Conservation (phyloP, 257 asterid species). For the Nicotiana undulata region DNA sequence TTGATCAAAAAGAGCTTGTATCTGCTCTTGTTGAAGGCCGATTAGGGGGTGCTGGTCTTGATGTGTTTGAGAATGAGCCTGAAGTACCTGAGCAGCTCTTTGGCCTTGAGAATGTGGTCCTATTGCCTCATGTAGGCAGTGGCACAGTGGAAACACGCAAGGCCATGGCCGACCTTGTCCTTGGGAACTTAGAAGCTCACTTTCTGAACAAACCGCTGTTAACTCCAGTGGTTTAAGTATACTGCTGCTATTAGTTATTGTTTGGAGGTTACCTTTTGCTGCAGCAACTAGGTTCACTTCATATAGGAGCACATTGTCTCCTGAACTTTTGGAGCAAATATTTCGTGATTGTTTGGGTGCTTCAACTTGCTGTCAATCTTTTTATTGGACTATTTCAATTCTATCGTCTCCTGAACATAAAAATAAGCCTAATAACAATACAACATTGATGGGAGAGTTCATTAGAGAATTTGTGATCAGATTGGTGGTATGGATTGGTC, state of each 20-base stretch:
- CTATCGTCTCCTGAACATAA: neutral
- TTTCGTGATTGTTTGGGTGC: neutral
- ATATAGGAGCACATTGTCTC: neutral
- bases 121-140: conserved; percentile 74
- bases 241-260: neutral
- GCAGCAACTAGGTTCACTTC: neutral
- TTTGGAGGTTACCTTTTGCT: neutral
- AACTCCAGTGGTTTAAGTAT: conserved; percentile 51
- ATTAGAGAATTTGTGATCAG: neutral
- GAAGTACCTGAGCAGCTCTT: conserved; percentile 53
- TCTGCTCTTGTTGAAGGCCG: conserved; percentile 82
- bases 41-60: conserved; percentile 85
- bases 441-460: neutral
- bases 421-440: neutral
- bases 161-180: conserved; percentile 74
- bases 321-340: neutral
- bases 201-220: conserved; percentile 50
- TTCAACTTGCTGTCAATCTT: neutral
- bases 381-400: neutral
- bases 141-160: conserved; percentile 57
- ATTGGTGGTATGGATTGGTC: neutral
- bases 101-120: conserved; percentile 56
- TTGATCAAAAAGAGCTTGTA: conserved; percentile 72
- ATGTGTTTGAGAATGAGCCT: conserved; percentile 78
- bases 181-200: conserved; percentile 70